phyloP scores from a whole-genome alignment of 257 asterid genomes.

The Thymus mandschuricus region DNA sequence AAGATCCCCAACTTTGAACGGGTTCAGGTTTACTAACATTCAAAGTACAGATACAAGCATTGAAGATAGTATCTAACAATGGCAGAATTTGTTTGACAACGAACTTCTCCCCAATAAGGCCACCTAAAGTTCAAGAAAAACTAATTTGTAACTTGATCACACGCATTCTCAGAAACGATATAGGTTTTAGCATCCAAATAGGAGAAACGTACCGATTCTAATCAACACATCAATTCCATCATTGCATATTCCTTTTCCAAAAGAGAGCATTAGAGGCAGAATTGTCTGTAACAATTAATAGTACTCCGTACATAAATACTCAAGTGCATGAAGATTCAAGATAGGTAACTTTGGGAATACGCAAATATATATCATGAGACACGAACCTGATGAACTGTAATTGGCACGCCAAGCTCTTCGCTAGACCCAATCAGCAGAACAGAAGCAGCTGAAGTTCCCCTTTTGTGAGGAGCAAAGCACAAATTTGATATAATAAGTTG shows the following conservation, averaged over 20 bases:
- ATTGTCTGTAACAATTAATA: conserved; percentile 64
- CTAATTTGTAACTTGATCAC: conserved; percentile 30
- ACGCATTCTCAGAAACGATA: conserved; percentile 24
- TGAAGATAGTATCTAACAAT: conserved; percentile 55
- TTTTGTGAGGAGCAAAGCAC: conserved; percentile 67
- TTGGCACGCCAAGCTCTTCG: conserved; percentile 94
- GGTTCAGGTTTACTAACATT: conserved; percentile 69
- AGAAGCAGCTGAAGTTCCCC: conserved; percentile 85
- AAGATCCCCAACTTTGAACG: conserved; percentile 78
- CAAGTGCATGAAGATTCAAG: conserved; percentile 3
- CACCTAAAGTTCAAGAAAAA: conserved; percentile 55
- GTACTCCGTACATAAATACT: conserved; percentile 21
- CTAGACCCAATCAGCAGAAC: conserved; percentile 92
- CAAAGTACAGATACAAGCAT: conserved; percentile 64
- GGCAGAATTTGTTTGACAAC: conserved; percentile 81
- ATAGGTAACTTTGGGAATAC: conserved; percentile 16
- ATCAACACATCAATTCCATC: conserved; percentile 87
- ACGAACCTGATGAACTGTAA: conserved; percentile 90
- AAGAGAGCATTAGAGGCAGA: conserved; percentile 81
- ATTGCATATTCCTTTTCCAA: conserved; percentile 90
- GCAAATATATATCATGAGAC: conserved; percentile 11
- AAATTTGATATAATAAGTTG: conserved; percentile 85
- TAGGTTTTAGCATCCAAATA: conserved; percentile 28
- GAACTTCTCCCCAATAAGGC: conserved; percentile 80
- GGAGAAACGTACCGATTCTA: conserved; percentile 73